phyloP scores from a whole-genome alignment of 106 monocot species.

The Dioscorea zingiberensis region DNA sequence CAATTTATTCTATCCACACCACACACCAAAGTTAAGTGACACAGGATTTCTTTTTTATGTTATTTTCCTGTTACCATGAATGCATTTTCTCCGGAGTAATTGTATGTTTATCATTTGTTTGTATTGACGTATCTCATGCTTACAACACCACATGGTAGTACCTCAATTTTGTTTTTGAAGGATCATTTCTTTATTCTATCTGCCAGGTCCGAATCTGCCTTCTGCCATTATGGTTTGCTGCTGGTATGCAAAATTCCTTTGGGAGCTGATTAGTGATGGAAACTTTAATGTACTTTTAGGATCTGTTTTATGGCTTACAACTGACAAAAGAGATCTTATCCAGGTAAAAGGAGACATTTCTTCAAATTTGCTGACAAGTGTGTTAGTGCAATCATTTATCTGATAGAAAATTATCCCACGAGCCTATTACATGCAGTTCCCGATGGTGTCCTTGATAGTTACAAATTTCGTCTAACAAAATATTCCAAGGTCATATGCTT shows the following conservation, averaged over 20 bases:
- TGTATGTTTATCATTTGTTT: background rate
- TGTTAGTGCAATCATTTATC: constrained; percentile 27
- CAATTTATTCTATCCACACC: background rate
- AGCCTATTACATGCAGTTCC: constrained; percentile 17
- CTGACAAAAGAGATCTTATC: background rate
- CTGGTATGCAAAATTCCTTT: constrained; percentile 29
- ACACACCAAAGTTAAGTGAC: no score
- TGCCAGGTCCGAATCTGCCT: constrained; percentile 51
- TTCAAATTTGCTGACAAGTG: constrained; percentile 37
- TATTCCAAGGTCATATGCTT: constrained; percentile 51
- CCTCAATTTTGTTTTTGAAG: background rate
- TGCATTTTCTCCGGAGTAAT: background rate
- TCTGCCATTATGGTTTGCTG: constrained; percentile 68
- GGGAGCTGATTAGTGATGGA: no score
- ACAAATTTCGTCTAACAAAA: constrained; percentile 51
- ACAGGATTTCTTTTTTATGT: background rate
- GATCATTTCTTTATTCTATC: constrained; percentile 7
- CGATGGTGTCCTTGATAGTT: constrained; percentile 21
- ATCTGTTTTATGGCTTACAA: background rate
- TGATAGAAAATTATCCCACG: constrained; percentile 19
- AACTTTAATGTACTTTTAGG: background rate
- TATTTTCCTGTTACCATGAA: background rate
- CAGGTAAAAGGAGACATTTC: constrained; percentile 40
- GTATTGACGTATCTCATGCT: background rate
- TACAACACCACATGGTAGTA: no score